phyloP scores from a whole-genome alignment of 2,329 filamentous ascomycete species.

The Ophiostoma quercus region DNA sequence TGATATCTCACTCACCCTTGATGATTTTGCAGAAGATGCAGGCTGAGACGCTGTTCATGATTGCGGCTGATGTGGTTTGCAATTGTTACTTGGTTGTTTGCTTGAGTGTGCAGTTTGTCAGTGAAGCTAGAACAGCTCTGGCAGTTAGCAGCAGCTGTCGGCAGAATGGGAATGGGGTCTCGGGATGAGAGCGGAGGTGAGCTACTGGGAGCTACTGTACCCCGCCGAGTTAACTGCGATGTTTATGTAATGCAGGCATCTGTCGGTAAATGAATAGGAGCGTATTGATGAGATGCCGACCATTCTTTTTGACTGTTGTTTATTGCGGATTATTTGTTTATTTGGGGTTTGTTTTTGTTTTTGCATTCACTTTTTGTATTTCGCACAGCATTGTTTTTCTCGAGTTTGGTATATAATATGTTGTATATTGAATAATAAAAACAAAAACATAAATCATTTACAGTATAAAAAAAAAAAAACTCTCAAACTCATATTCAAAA shows the following conservation, averaged over 20 bases:
- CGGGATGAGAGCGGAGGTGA: background rate
- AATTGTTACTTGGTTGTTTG: background rate
- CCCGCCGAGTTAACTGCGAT: background rate
- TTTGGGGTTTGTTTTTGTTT: no score
- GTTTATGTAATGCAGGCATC: background rate
- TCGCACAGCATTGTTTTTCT: no score
- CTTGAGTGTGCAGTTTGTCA: background rate
- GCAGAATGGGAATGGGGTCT: background rate
- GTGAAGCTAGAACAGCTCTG: background rate
- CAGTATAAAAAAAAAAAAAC: background rate
- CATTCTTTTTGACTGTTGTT: background rate
- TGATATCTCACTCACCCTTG: conserved; percentile 57
- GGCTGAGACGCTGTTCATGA: conserved; percentile 48
- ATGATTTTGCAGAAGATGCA: conserved; percentile 99
- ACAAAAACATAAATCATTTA: background rate
- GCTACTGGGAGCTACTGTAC: background rate
- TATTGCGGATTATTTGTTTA: no score
- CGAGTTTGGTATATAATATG: no score
- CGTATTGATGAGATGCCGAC: background rate
- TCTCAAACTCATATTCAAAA: background rate
- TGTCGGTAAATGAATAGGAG: background rate
- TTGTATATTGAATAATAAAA: no score
- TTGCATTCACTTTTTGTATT: no score
- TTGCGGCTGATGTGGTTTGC: conserved; percentile 6
- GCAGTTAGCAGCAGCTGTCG: background rate